Conservation (phyloP, 495 filamentous ascomycete genomes). For the Talaromyces borbonicus region DNA sequence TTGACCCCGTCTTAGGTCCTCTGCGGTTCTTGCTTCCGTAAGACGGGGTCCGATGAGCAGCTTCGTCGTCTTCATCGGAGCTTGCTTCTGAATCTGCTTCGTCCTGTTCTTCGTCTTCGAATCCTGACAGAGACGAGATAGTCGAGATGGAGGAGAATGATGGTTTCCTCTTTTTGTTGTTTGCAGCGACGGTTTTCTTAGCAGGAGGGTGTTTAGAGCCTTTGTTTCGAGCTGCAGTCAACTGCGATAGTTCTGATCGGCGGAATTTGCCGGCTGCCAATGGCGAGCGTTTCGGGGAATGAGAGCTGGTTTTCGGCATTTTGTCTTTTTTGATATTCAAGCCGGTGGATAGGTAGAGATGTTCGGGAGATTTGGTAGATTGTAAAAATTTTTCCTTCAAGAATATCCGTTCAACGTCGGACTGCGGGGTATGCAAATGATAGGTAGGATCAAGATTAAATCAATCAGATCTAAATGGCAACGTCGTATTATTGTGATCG, state of each 20-base stretch:
- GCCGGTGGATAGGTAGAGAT: slow-evolving; percentile 3
- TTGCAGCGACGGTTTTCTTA: slow-evolving; percentile 18
- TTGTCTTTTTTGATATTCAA: background rate
- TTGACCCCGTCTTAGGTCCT: slow-evolving; percentile 34
- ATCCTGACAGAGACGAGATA: slow-evolving; percentile 34
- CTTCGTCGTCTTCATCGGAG: slow-evolving; percentile 36
- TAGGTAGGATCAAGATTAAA: no score
- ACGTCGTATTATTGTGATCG: no score
- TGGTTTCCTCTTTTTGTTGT: slow-evolving; percentile 30
- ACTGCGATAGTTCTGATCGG: slow-evolving; percentile 14
- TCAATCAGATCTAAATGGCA: no score
- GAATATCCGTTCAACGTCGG: no score
- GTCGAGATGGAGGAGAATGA: slow-evolving; percentile 34
- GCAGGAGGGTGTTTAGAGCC: slow-evolving; percentile 16
- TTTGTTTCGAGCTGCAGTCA: slow-evolving; percentile 9
- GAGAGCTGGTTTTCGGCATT: slow-evolving; percentile 22
- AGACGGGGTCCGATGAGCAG: slow-evolving; percentile 43
- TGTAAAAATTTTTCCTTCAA: no score
- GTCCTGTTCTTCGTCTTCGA: slow-evolving; percentile 34
- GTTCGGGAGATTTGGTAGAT: no score
- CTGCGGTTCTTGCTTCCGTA: slow-evolving; percentile 30
- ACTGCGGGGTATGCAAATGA: no score
- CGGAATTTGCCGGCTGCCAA: slow-evolving; percentile 13
- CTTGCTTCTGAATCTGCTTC: slow-evolving; percentile 31
- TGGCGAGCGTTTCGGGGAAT: slow-evolving; percentile 25